Percentiles rank a stretch among this genome's conserved stretches.
phyloP scores from a whole-genome alignment of 108 stramenopile genomes.

The Nitzschia palea region DNA sequence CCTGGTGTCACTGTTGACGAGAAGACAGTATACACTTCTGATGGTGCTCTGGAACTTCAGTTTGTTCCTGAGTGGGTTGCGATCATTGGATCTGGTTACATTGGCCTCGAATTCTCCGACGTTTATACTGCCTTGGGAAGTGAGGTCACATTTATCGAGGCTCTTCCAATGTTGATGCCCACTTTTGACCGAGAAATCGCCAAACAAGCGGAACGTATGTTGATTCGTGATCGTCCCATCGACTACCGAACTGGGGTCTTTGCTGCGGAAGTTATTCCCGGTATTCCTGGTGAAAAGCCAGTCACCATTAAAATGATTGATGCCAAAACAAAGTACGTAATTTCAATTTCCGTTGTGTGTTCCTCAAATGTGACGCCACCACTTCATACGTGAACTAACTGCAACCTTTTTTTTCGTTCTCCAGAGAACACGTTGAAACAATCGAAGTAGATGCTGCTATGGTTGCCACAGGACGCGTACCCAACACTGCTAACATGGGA shows the following conservation, averaged over 20 bases:
- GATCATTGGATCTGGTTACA: conserved; percentile 98
- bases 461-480: conserved; percentile 98
- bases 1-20: conserved; percentile 95
- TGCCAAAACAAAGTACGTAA: conserved; percentile 92
- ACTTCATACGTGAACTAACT: neutral
- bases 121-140: conserved; percentile 97
- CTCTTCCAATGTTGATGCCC: conserved; percentile 92
- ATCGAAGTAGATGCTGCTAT: conserved; percentile 97
- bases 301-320: conserved; percentile 99
- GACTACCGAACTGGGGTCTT: conserved; percentile 94
- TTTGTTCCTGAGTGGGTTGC: conserved; percentile 97
- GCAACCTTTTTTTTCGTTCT: neutral
- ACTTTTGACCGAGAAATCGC: conserved; percentile 97
- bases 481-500: conserved; percentile 93
- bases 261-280: conserved; percentile 94
- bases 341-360: neutral
- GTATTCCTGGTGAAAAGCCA: conserved; percentile 94
- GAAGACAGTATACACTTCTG: conserved; percentile 97
- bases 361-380: neutral
- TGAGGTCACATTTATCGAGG: conserved; percentile 98
- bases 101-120: conserved; percentile 97
- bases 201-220: conserved; percentile 92
- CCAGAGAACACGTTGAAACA: conserved; percentile 93
- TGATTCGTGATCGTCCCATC: conserved; percentile 92
- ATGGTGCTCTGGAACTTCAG: conserved; percentile 90